phyloP scores from a whole-genome alignment of 306 rosid species.

The Purshia tridentata region DNA sequence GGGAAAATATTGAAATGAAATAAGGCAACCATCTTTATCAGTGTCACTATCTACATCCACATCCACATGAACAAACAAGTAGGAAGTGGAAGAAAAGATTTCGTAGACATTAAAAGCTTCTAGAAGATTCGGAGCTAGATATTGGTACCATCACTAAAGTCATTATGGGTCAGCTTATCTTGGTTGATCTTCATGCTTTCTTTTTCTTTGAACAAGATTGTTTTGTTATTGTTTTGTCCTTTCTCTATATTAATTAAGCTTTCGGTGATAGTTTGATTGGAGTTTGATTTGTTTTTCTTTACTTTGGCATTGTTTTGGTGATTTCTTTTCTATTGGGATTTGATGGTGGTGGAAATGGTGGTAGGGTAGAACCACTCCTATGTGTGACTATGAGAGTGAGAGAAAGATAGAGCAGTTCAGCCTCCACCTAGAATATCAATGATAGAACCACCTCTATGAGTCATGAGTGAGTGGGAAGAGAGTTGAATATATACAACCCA shows the following conservation, averaged over 20 bases:
- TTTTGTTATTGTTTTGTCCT: not conserved
- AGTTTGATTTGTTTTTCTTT: slow-evolving; percentile 17
- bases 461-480: too few species aligned
- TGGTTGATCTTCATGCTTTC: not conserved
- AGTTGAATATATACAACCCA: too few species aligned
- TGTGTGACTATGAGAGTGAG: too few species aligned
- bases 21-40: slow-evolving; percentile 38
- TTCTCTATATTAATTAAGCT: not conserved
- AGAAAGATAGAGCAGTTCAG: too few species aligned
- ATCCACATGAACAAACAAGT: slow-evolving; percentile 36
- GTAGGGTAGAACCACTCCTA: slow-evolving; percentile 11
- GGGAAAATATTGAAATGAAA: not conserved
- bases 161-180: slow-evolving; percentile 49
- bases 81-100: slow-evolving; percentile 47
- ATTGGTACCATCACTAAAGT: slow-evolving; percentile 35
- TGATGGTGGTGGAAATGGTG: slow-evolving; percentile 37
- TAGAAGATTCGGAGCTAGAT: slow-evolving; percentile 46
- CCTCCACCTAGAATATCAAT: too few species aligned
- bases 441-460: too few species aligned
- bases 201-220: slow-evolving; percentile 9
- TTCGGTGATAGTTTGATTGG: slow-evolving; percentile 29
- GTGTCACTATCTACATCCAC: slow-evolving; percentile 38
- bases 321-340: slow-evolving; percentile 27
- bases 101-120: slow-evolving; percentile 41
- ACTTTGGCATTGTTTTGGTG: slow-evolving; percentile 15